phyloP scores from a whole-genome alignment of 2,329 filamentous ascomycete species.

The Pseudonectria buxi region DNA sequence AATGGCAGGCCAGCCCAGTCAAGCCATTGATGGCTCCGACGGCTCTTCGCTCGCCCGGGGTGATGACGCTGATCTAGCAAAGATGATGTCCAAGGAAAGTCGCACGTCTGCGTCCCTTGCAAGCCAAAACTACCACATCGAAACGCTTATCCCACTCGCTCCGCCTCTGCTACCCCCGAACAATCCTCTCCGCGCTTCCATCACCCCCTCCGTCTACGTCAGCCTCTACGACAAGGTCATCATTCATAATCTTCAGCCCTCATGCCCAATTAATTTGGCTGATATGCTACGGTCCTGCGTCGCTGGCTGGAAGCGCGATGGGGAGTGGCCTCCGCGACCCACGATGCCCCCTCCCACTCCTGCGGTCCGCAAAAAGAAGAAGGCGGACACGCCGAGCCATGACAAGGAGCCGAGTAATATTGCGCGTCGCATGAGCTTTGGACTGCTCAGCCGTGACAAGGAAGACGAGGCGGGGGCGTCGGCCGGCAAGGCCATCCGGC shows the following conservation, averaged over 20 bases:
- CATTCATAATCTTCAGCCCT: conserved; percentile 69
- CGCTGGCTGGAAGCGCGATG: conserved; percentile 84
- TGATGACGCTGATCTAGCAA: conserved; percentile 25
- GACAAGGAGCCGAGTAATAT: conserved; percentile 22
- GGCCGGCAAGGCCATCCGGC: conserved; percentile 34
- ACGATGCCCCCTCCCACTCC: conserved; percentile 34
- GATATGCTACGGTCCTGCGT: conserved; percentile 79
- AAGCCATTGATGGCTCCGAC: conserved; percentile 29
- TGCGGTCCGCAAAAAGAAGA: conserved; percentile 35
- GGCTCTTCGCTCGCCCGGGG: conserved; percentile 37
- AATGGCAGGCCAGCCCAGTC: conserved; percentile 14
- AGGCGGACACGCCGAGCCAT: conserved; percentile 11
- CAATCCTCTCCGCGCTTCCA: conserved; percentile 71
- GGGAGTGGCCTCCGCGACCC: conserved; percentile 72
- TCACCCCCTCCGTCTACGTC: conserved; percentile 65
- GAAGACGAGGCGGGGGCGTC: conserved; percentile 22
- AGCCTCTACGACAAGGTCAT: conserved; percentile 89
- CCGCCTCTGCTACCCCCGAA: conserved; percentile 64
- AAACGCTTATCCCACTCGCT: conserved; percentile 64
- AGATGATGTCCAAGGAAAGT: conserved; percentile 27
- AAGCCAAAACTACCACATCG: conserved; percentile 40
- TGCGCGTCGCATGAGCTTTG: conserved; percentile 41
- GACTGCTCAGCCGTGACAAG: conserved; percentile 37
- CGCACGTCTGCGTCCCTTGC: conserved; percentile 20
- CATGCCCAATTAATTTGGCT: conserved; percentile 78